phyloP scores from a whole-genome alignment of 768 basidiomycete species.

The Mycena polygramma region DNA sequence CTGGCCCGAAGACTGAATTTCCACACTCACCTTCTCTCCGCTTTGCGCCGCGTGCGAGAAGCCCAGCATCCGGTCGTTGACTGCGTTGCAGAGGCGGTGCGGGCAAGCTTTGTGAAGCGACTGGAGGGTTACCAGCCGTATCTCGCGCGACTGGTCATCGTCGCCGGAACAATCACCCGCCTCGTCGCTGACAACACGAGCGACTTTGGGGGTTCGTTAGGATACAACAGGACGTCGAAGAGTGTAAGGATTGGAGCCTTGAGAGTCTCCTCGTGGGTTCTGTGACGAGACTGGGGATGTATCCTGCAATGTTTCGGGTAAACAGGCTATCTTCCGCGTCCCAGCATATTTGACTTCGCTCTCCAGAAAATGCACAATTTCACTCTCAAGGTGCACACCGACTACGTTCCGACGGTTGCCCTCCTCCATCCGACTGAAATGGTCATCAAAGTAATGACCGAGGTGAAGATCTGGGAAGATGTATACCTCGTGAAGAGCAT shows the following conservation, averaged over 20 bases:
- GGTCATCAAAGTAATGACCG: conserved; percentile 82
- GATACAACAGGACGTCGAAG: conserved; percentile 69
- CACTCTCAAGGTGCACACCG: conserved; percentile 78
- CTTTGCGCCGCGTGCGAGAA: conserved; percentile 58
- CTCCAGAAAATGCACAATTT: conserved; percentile 74
- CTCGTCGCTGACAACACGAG: conserved; percentile 63
- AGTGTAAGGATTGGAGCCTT: conserved; percentile 74
- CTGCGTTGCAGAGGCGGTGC: conserved; percentile 69
- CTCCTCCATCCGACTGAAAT: conserved; percentile 77
- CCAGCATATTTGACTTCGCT: conserved; percentile 1
- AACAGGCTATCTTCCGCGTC: conserved; percentile 42
- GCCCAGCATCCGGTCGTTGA: conserved; percentile 60
- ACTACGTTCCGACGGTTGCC: conserved; percentile 77
- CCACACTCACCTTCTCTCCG: conserved; percentile 72
- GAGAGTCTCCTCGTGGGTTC: conserved; percentile 82
- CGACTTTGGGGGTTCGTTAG: conserved; percentile 88
- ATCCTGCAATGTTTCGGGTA: conserved; percentile 82
- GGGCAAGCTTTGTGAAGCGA: conserved; percentile 66
- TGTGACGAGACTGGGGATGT: conserved; percentile 76
- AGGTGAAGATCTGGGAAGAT: conserved; percentile 89
- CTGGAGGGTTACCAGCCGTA: conserved; percentile 92
- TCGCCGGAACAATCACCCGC: conserved; percentile 65
- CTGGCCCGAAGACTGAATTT: conserved; percentile 88
- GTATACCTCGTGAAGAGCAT: conserved; percentile 83
- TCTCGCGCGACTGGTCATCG: conserved; percentile 76